A percentile compares a stretch with the other conserved stretches of the same genome.
These are phyloP conservation scores for Hyparrhenia diplandra DNA, from an alignment of 176 grass and related monocot genomes.

Conservation along the genomic window DNA sequence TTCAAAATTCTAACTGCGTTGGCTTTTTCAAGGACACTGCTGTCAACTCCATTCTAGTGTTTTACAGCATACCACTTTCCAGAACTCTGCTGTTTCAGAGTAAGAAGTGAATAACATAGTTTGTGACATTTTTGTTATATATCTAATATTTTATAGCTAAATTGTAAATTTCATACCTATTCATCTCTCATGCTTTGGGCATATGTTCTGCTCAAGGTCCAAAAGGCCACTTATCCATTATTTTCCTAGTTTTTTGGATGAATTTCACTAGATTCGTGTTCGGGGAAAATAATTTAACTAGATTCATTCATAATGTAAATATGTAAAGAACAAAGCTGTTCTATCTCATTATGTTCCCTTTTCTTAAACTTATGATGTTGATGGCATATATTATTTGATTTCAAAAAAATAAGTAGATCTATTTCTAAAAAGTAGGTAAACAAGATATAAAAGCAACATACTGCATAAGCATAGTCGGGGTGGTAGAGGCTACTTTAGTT, in stretches of 20 bases:
- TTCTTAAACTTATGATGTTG: neutral
- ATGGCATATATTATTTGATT: neutral
- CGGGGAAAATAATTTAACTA: neutral
- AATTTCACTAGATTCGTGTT: neutral
- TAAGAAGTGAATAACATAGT: too few species aligned
- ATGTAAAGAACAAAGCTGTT: neutral
- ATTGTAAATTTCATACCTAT: neutral
- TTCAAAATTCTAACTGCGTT: too few species aligned
- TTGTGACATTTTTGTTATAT: neutral
- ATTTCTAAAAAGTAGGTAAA: neutral
- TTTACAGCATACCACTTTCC: too few species aligned
- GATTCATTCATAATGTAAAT: neutral
- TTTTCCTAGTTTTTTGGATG: neutral
- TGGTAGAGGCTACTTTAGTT: neutral
- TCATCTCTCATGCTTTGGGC: neutral
- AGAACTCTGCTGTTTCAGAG: too few species aligned
- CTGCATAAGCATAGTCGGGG: neutral
- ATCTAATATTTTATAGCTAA: neutral
- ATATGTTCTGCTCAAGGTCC: neutral
- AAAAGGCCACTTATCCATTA: neutral
- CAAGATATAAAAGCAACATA: neutral
- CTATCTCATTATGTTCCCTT: neutral
- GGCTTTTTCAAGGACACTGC: too few species aligned
- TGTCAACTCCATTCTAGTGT: too few species aligned
- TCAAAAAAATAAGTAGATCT: neutral